Percentiles rank a stretch among this genome's conserved stretches.
Conservation (phyloP, 1,139 yeast genomes). For the Pichia sp. region DNA sequence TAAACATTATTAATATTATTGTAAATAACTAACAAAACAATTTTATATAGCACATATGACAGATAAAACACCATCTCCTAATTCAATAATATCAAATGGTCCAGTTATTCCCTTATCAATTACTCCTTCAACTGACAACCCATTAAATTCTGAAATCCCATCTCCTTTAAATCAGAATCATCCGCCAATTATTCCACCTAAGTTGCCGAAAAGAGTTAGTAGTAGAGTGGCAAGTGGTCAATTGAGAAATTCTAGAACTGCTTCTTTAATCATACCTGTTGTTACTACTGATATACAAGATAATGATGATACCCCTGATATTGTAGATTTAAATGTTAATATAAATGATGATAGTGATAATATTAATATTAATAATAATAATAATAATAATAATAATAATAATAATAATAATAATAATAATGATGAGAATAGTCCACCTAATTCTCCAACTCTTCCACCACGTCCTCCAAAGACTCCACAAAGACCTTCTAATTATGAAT, state of each 20-base stretch:
- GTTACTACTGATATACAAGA: background rate
- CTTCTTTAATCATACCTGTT: slow-evolving; percentile 8
- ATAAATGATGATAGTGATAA: background rate
- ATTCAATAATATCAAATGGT: background rate
- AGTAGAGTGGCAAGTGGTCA: slow-evolving; percentile 4
- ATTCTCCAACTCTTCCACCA: slow-evolving; percentile 12
- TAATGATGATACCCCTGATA: background rate
- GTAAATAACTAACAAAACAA: too few species aligned
- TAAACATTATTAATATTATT: too few species aligned
- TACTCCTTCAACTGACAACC: slow-evolving; percentile 2
- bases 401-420: too few species aligned
- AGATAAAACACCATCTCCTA: too few species aligned
- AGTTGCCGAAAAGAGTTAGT: background rate
- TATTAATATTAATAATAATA: background rate
- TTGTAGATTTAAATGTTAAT: background rate
- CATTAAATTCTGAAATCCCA: background rate
- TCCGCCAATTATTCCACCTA: slow-evolving; percentile 1
- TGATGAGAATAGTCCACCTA: too few species aligned
- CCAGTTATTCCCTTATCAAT: background rate
- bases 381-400: too few species aligned
- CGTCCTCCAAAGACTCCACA: slow-evolving; percentile 11
- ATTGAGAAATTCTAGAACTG: slow-evolving; percentile 8
- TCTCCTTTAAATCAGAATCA: background rate
- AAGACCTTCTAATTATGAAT: slow-evolving; percentile 2
- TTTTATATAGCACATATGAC: too few species aligned